These are phyloP conservation scores for Meyerozyma smithsonii DNA, from an alignment of 1,139 yeast species.

Conservation along the genomic window DNA sequence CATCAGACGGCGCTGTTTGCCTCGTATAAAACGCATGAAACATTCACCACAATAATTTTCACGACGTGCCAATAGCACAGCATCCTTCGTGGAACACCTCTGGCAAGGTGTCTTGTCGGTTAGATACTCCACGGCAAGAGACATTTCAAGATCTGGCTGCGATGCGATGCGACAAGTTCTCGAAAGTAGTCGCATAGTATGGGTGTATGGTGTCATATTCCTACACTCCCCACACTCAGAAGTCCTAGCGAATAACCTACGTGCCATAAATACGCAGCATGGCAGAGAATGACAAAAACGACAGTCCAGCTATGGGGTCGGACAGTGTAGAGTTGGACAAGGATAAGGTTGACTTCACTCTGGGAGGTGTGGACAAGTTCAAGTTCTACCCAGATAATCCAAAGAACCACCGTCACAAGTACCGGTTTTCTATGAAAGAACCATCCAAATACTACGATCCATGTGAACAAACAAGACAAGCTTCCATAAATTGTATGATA, in stretches of 20 bases:
- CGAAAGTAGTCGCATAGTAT: neutral
- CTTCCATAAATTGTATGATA: conserved; percentile 76
- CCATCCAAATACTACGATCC: conserved; percentile 90
- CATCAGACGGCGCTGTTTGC: conserved; percentile 80
- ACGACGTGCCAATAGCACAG: conserved; percentile 56
- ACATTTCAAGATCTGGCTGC: neutral
- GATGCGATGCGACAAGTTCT: conserved; percentile 1
- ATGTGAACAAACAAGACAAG: conserved; percentile 82
- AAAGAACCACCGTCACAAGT: conserved; percentile 54
- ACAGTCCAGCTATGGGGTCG: no score
- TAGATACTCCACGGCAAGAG: neutral
- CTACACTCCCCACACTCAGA: neutral
- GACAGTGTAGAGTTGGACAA: conserved; percentile 39
- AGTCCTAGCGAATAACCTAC: neutral
- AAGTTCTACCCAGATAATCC: conserved; percentile 86
- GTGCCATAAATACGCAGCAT: no score
- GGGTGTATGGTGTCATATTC: neutral
- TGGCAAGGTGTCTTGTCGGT: conserved; percentile 19
- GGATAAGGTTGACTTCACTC: conserved; percentile 52
- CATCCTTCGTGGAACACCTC: conserved; percentile 49
- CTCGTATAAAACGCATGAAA: conserved; percentile 64
- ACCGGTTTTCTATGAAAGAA: conserved; percentile 60
- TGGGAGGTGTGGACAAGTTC: conserved; percentile 47
- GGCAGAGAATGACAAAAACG: no score
- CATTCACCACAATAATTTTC: conserved; percentile 71